phyloP scores from a whole-genome alignment of 495 filamentous ascomycete species.

The Penicillium verhagenii region DNA sequence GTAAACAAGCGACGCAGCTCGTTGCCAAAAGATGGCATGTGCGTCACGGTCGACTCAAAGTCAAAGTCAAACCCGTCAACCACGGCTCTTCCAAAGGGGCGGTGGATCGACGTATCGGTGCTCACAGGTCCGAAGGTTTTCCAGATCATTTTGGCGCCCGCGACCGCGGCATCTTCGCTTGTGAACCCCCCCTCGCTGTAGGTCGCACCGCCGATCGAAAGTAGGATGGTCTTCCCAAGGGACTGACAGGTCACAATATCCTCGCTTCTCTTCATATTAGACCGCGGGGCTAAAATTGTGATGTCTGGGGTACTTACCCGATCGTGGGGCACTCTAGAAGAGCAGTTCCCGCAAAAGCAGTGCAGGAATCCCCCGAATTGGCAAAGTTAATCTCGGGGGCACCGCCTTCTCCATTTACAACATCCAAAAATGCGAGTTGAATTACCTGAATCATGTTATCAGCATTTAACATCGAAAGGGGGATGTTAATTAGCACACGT shows the following conservation, averaged over 20 bases:
- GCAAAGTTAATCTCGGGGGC: constrained; percentile 60
- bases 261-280: constrained; percentile 27
- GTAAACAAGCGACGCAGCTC: constrained; percentile 55
- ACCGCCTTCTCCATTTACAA: constrained; percentile 47
- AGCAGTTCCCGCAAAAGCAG: constrained; percentile 52
- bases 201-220: constrained; percentile 65
- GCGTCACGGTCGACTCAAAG: constrained; percentile 49
- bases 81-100: constrained; percentile 63
- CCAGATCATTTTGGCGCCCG: constrained; percentile 63
- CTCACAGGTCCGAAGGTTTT: constrained; percentile 56
- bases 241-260: constrained; percentile 67
- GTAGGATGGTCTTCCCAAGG: constrained; percentile 61
- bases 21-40: constrained; percentile 56
- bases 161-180: constrained; percentile 47
- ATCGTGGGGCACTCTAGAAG: constrained; percentile 62
- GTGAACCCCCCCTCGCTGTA: constrained; percentile 63
- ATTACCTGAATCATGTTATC: constrained; percentile 47
- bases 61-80: constrained; percentile 76
- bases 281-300: neutral
- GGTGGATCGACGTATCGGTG: constrained; percentile 34
- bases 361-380: constrained; percentile 56
- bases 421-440: constrained; percentile 59
- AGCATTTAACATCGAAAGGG: neutral
- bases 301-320: constrained; percentile 42
- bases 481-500: too few species aligned